phyloP scores from a whole-genome alignment of 495 filamentous ascomycete genomes.

The Choiromyces venosus region DNA sequence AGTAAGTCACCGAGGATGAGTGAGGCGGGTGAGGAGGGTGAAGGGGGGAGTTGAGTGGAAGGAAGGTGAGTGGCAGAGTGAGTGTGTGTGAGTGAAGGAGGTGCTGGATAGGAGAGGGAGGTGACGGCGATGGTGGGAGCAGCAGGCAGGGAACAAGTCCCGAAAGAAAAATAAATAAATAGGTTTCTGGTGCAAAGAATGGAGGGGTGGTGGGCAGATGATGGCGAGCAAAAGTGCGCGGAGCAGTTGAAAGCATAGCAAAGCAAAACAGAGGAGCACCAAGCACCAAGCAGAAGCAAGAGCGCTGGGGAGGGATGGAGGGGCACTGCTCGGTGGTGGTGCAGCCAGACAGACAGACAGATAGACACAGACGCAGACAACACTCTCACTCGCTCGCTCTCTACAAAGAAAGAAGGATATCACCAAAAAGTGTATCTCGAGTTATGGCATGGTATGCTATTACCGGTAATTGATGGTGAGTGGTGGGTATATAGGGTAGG shows the following conservation, averaged over 20 bases:
- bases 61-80: slow-evolving; percentile 15
- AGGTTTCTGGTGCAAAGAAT: neutral
- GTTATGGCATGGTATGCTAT: no score
- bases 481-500: neutral
- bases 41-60: slow-evolving; percentile 20
- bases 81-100: neutral
- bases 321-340: no score
- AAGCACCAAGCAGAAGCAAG: no score
- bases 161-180: neutral
- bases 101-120: neutral
- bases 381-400: neutral
- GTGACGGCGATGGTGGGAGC: neutral
- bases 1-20: slow-evolving; percentile 31
- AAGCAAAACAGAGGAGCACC: no score
- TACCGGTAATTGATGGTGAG: neutral
- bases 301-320: no score
- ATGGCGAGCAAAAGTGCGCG: neutral
- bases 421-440: neutral
- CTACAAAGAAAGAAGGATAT: neutral
- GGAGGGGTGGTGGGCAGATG: neutral
- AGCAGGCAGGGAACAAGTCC: neutral
- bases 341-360: no score
- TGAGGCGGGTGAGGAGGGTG: slow-evolving; percentile 31
- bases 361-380: slow-evolving; percentile 1
- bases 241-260: no score